phyloP scores from a whole-genome alignment of 371 early-diverging fungal species.

The Vairimorpha necatrix region DNA sequence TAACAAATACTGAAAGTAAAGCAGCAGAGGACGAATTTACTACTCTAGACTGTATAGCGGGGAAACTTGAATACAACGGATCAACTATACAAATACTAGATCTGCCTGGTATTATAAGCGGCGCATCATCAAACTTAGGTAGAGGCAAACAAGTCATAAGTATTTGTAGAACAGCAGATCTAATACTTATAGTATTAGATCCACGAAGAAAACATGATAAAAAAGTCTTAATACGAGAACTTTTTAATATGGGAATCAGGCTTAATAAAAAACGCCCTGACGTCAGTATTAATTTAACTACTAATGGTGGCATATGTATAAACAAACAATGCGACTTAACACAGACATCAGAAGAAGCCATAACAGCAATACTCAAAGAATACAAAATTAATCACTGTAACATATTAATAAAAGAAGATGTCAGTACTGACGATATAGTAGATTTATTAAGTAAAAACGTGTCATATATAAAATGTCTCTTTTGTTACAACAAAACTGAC shows the following conservation, averaged over 20 bases:
- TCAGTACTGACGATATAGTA: slow-evolving; percentile 60
- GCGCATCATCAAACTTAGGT: slow-evolving; percentile 61
- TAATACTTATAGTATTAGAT: slow-evolving; percentile 60
- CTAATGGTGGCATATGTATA: slow-evolving; percentile 55
- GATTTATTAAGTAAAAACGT: slow-evolving; percentile 56
- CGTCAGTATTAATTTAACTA: slow-evolving; percentile 45
- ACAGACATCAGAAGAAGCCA: slow-evolving; percentile 54
- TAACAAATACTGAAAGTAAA: slow-evolving; percentile 60
- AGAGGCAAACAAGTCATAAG: slow-evolving; percentile 62
- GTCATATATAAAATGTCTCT: slow-evolving; percentile 57
- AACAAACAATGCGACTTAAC: slow-evolving; percentile 40
- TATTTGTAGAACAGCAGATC: slow-evolving; percentile 57
- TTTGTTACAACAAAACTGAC: slow-evolving; percentile 62
- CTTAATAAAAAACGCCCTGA: slow-evolving; percentile 60
- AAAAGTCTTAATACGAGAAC: slow-evolving; percentile 55
- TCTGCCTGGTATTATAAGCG: slow-evolving; percentile 62
- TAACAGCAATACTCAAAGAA: slow-evolving; percentile 56
- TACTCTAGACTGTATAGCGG: slow-evolving; percentile 61
- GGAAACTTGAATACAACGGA: slow-evolving; percentile 58
- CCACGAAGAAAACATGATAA: slow-evolving; percentile 51
- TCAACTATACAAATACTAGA: slow-evolving; percentile 62
- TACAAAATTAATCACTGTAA: slow-evolving; percentile 59
- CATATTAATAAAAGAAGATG: slow-evolving; percentile 57
- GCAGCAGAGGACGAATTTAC: slow-evolving; percentile 64
- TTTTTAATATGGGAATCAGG: slow-evolving; percentile 61